phyloP scores from a whole-genome alignment of 192 early-diverging fungal genomes.

The Umbelopsis sp. region DNA sequence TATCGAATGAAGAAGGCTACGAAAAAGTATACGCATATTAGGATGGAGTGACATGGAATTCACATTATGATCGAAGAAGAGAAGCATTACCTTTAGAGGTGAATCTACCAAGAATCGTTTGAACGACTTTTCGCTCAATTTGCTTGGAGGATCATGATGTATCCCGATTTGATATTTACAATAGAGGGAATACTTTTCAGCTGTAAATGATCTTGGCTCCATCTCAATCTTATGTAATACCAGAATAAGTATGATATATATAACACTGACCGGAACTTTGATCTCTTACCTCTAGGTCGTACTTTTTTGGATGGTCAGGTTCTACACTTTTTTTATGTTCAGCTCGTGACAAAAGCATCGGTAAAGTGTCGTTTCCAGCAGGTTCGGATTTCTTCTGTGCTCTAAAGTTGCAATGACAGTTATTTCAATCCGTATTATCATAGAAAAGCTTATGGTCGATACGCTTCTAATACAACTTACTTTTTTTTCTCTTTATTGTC shows the following conservation, averaged over 20 bases:
- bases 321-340: conserved; percentile 1
- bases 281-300: neutral
- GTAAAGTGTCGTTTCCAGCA: neutral
- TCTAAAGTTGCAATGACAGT: neutral
- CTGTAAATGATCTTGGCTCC: conserved; percentile 66
- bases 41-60: neutral
- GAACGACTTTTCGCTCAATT: conserved; percentile 54
- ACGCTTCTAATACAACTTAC: neutral
- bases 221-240: conserved; percentile 50
- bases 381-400: neutral
- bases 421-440: neutral
- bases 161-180: conserved; percentile 77
- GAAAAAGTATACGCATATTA: neutral
- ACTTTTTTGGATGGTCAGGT: neutral
- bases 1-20: conserved; percentile 8
- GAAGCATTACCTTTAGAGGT: conserved; percentile 57
- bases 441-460: neutral
- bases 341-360: neutral
- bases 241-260: neutral
- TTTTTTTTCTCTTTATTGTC: conserved; percentile 26
- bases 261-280: neutral
- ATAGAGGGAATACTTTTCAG: conserved; percentile 79
- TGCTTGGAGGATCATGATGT: conserved; percentile 71
- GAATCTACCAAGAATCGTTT: conserved; percentile 74
- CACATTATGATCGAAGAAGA: neutral